These are phyloP conservation scores for Stylosanthes scabra DNA, from an alignment of 331 rosid species.

Conservation along the genomic window DNA sequence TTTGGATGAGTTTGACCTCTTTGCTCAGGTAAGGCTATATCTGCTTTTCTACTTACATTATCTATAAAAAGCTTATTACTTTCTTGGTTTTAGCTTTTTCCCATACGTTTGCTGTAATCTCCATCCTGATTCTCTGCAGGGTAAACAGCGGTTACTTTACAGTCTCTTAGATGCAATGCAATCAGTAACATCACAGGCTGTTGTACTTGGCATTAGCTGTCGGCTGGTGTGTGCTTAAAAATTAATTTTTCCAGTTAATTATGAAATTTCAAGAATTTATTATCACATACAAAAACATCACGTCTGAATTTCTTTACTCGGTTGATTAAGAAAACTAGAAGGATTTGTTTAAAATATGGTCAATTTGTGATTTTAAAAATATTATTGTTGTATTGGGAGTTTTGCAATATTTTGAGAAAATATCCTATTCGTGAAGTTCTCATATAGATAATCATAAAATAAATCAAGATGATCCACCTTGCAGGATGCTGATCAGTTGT, in stretches of 20 bases:
- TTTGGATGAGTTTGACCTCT: conserved; percentile 90
- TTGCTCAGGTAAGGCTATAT: conserved; percentile 77
- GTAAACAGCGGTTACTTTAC: conserved; percentile 90
- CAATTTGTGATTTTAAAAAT: conserved; percentile 17
- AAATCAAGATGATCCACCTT: conserved; percentile 29
- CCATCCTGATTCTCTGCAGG: conserved; percentile 55
- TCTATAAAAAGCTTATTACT: conserved; percentile 24
- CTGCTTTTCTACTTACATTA: conserved; percentile 28
- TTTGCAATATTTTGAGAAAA: conserved; percentile 20
- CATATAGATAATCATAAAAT: conserved; percentile 24
- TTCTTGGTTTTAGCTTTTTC: conserved; percentile 35
- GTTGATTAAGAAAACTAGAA: background rate
- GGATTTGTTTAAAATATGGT: conserved; percentile 3
- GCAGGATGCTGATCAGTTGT: conserved; percentile 96
- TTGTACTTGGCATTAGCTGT: conserved; percentile 86
- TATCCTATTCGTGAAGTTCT: conserved; percentile 25
- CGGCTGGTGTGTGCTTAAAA: conserved; percentile 70
- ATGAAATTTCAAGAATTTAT: conserved; percentile 22
- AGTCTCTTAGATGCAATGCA: conserved; percentile 95
- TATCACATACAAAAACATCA: conserved; percentile 6
- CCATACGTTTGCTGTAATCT: conserved; percentile 18
- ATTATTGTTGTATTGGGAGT: conserved; percentile 16
- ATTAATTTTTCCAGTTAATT: conserved; percentile 29
- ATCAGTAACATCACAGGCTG: conserved; percentile 88
- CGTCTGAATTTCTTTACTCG: conserved; percentile 1